Evolutionary conservation across 2,329 filamentous ascomycete genomes (phyloP), one percentile per base, ranked within the genome.

Genomic region (Colletotrichum tropicale): DNA sequence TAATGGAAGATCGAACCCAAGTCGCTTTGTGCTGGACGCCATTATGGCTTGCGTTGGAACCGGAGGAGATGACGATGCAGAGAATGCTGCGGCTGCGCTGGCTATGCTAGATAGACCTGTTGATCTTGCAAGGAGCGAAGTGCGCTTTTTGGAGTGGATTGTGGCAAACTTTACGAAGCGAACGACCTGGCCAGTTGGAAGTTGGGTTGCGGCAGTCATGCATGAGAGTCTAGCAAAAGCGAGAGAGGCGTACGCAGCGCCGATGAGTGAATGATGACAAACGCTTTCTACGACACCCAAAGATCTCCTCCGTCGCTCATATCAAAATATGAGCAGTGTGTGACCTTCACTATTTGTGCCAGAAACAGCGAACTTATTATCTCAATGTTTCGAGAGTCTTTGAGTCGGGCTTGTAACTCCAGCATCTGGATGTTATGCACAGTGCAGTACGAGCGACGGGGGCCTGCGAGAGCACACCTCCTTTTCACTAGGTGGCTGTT

Each of bases 21-120:
- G 70, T 15, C 70, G 70, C 9, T 72, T 72, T 38, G 64, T 72
- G 4, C 7, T 72, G 52, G 70, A 72, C 21, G 70, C 70, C 34
- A 72, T 72, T n/a, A 72, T 72, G 70, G 70, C 70, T 8, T 72
- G 62, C 32, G 70, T 72, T 10, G 62, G 32, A 5, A 71, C 21
- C 1, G 70, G 55, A 4, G 52, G 52, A 9, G 64, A 67, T 1
- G 70, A 61, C 1, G 61, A 58, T 8, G 70, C 28, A n/a, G 70
- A 72, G 15, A 68, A 61, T n/a, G 70, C 70, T 7, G 70, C 70
- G 16, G 70, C 70, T 5, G 34, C 70, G 16, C 15, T 72, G 4
- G 70, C 28, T 3, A 72, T 72, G 52, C 26, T 72, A 5, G 70
- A 68, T 2, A 61, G 70, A 13, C 70, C 52, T 18, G 21, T 68